A percentile compares a stretch with the other conserved stretches of the same genome.
Conservation (phyloP, 192 early-diverging fungal genomes). For the Cladochytrium replicatum region DNA sequence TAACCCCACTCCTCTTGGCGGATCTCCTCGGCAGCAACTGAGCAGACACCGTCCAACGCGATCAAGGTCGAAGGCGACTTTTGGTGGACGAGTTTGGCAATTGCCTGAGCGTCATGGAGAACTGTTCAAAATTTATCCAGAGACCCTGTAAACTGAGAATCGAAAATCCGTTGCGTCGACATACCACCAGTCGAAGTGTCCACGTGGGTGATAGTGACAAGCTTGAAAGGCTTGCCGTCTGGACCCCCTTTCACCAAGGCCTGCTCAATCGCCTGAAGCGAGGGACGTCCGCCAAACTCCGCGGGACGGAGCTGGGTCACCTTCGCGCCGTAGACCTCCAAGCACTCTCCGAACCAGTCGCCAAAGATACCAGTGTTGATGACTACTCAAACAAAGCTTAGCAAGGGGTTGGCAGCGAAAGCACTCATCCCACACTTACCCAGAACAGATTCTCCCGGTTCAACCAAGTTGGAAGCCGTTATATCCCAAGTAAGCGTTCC, state of each 20-base stretch:
- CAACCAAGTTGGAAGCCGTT: conserved; percentile 81
- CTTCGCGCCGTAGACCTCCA: conserved; percentile 83
- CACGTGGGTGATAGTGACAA: conserved; percentile 88
- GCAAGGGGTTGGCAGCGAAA: too few relatives aligned
- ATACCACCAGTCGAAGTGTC: conserved; percentile 93
- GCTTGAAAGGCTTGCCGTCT: conserved; percentile 62
- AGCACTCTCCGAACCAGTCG: conserved; percentile 84
- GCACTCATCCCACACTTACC: too few relatives aligned
- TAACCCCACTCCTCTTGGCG: conserved; percentile 77
- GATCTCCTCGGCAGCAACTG: conserved; percentile 89
- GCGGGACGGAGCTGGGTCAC: conserved; percentile 62
- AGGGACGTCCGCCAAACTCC: conserved; percentile 59
- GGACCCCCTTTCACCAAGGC: too few relatives aligned
- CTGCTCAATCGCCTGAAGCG: conserved; percentile 51
- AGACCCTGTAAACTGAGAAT: too few relatives aligned
- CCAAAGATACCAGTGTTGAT: conserved; percentile 94
- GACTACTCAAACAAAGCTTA: too few relatives aligned
- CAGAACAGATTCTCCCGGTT: conserved; percentile 81
- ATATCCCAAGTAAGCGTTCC: conserved; percentile 99
- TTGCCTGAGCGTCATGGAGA: conserved; percentile 67
- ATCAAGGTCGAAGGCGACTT: conserved; percentile 81
- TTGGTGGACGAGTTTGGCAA: conserved; percentile 60
- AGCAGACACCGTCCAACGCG: conserved; percentile 91
- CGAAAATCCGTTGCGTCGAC: too few relatives aligned
- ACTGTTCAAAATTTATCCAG: too few relatives aligned